phyloP scores from a whole-genome alignment of 2,329 filamentous ascomycete species.

The Seiridium cupressi region DNA sequence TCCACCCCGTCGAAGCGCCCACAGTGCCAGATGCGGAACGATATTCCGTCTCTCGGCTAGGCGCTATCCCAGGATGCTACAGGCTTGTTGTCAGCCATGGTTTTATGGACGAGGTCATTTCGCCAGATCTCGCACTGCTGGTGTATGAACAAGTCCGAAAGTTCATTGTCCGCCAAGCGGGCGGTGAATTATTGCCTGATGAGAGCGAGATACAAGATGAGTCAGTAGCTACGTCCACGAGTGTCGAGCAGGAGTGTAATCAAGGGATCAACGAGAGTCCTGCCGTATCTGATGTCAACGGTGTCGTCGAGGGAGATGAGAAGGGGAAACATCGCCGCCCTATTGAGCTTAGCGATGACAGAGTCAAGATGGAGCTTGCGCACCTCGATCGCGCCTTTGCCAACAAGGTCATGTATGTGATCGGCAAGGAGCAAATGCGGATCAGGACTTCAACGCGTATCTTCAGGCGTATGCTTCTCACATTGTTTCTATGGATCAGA shows the following conservation, averaged over 20 bases:
- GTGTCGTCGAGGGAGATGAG: conserved; percentile 7
- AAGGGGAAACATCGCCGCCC: conserved; percentile 5
- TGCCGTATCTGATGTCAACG: not conserved
- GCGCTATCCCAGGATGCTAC: conserved; percentile 61
- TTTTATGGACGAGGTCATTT: conserved; percentile 70
- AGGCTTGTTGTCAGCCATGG: conserved; percentile 69
- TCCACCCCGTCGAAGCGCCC: conserved; percentile 61
- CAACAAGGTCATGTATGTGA: conserved; percentile 52
- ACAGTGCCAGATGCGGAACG: conserved; percentile 47
- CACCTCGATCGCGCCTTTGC: conserved; percentile 41
- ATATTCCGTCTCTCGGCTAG: conserved; percentile 42
- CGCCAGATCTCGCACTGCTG: conserved; percentile 58
- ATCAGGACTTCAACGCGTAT: conserved; percentile 39
- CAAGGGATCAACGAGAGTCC: conserved; percentile 10
- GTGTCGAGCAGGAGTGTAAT: conserved; percentile 6
- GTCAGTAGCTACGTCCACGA: conserved; percentile 12
- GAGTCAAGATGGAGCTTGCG: conserved; percentile 37
- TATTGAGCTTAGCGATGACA: conserved; percentile 24
- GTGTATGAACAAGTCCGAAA: conserved; percentile 58
- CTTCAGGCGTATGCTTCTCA: conserved; percentile 44
- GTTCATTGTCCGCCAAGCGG: conserved; percentile 40
- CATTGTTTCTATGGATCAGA: conserved; percentile 60
- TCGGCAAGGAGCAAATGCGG: conserved; percentile 63
- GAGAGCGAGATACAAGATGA: conserved; percentile 9
- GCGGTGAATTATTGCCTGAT: conserved; percentile 8